Conservation (phyloP, 495 filamentous ascomycete genomes). For the Aspergillus biplanus region DNA sequence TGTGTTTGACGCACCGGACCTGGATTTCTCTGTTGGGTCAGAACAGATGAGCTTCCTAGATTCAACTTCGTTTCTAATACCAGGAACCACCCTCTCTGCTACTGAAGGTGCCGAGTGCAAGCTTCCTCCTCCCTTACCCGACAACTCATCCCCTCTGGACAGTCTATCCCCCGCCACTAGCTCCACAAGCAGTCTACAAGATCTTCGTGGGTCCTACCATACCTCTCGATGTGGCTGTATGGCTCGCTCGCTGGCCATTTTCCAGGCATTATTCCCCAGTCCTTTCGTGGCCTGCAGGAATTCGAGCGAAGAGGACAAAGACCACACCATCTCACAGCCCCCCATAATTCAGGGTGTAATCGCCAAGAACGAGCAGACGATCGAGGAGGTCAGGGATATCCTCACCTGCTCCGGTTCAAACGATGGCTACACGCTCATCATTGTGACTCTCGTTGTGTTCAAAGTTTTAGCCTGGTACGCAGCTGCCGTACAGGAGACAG, state of each 20-base stretch:
- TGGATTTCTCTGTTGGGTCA: too few relatives aligned
- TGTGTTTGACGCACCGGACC: too few relatives aligned
- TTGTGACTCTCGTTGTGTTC: constrained; percentile 32
- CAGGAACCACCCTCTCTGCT: too few relatives aligned
- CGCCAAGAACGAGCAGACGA: constrained; percentile 27
- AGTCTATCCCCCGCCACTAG: too few relatives aligned
- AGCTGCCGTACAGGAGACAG: constrained; percentile 17
- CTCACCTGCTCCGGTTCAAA: constrained; percentile 30
- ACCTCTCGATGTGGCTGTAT: too few relatives aligned
- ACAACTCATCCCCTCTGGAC: too few relatives aligned
- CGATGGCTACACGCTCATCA: constrained; percentile 30
- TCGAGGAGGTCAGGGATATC: constrained; percentile 28
- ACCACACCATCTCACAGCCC: neutral
- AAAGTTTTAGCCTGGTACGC: constrained; percentile 37
- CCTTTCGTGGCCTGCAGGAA: neutral
- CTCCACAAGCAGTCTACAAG: too few relatives aligned
- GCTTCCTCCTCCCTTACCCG: too few relatives aligned
- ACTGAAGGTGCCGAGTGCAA: too few relatives aligned
- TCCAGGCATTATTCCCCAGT: constrained; percentile 7
- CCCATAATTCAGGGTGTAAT: constrained; percentile 30
- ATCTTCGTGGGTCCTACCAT: too few relatives aligned
- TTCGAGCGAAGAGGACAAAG: neutral
- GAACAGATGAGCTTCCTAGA: too few relatives aligned
- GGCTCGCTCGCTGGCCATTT: neutral
- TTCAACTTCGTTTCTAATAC: too few relatives aligned